phyloP scores from a whole-genome alignment of 768 basidiomycete genomes.

The Cyclocybe cylindracea region DNA sequence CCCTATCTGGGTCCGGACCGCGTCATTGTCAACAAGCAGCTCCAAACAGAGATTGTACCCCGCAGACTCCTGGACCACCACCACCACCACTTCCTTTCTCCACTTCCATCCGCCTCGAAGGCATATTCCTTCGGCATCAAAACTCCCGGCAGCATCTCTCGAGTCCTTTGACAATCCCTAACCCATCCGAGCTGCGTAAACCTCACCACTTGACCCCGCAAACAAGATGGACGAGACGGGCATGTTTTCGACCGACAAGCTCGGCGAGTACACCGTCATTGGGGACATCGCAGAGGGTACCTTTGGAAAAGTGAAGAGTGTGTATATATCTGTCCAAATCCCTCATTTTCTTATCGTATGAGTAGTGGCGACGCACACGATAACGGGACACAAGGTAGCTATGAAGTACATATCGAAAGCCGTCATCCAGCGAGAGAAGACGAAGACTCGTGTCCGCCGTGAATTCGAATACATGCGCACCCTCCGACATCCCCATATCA shows the following conservation, averaged over 20 bases:
- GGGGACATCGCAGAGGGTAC: conserved; percentile 93
- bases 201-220: no score
- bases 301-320: conserved; percentile 99
- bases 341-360: conserved; percentile 8
- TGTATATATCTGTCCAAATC: conserved; percentile 32
- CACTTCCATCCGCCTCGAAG: no score
- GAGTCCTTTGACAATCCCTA: no score
- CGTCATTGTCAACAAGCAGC: no score
- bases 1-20: no score
- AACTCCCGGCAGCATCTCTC: no score
- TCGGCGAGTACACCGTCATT: conserved; percentile 90
- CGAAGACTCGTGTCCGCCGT: conserved; percentile 87
- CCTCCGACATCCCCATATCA: conserved; percentile 93
- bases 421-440: conserved; percentile 88
- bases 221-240: no score
- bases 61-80: no score
- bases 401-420: conserved; percentile 98
- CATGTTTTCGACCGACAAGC: conserved; percentile 62
- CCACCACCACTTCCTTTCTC: no score
- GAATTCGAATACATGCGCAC: conserved; percentile 98
- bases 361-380: conserved; percentile 88
- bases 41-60: no score
- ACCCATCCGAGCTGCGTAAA: no score
- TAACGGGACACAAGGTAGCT: conserved; percentile 94
- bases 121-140: no score